Base-by-base conservation (phyloP, 2,329 filamentous ascomycete genomes). In the Trichoderma guizhouense region DNA sequence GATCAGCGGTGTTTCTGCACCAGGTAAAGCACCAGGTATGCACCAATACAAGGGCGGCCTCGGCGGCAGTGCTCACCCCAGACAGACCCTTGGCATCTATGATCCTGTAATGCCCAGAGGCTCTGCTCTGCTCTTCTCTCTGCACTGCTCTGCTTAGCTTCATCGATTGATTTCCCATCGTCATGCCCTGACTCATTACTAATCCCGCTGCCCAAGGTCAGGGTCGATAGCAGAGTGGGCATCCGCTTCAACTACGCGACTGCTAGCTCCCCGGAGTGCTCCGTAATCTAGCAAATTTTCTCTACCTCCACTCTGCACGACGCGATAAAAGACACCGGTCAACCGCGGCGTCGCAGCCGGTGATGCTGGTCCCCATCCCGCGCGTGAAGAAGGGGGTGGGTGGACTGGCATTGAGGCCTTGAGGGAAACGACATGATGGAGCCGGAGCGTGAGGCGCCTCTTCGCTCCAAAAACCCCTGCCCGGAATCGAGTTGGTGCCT, bases 301-400 rank as follows among this genome's bases (percentile, higher is more conserved):
- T 60, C 66, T 43, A 24, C 66, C 43, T 30, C 66, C 58, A 53
- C 64, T 65, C 57, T 58, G 51, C 64, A 58, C 64, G 64, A 58
- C 64, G 18, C 64, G 28, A 67, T 60, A 43, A 32, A 36, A 15
- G 21, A 67, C 30, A 39, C 64, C 47, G 26, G 66, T 60, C 66
- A 61, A 60, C 66, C 65, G 65, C 65, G 65, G 65, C 65, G 65
- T 68, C 65, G 65, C 53, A 68, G 65, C 65, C 66, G 66, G 66
- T 39, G 66, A 69, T 47, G 66, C 55, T 61, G 36, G 36, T 24
- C 66, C 15, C 39, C 55, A 61, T 69, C 53, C 53, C 53, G 34
- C 65, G 15, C n/a, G 55, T 26, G 18, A 65, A 30, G 36, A 64
- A 47, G 47, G 65, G 53, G 53, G 53, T 34, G 65, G 26, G 65